Base-by-base conservation (phyloP, 768 basidiomycete species). In the Pulveroboletus frians region DNA sequence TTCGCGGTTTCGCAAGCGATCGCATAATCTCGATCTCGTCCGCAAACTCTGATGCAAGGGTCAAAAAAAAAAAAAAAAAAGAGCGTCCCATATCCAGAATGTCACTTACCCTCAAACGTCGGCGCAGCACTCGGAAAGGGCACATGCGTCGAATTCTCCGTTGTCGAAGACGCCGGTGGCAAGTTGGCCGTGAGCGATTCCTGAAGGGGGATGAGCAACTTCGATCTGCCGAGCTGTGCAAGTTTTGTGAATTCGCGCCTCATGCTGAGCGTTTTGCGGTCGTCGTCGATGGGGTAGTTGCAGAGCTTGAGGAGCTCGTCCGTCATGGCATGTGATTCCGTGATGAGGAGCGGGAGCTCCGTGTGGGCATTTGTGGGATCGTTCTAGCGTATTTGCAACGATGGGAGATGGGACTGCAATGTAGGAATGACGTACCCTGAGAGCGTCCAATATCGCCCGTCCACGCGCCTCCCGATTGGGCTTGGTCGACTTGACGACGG, bases 11-110 rank as follows among this genome's bases (percentile, higher is more conserved):
- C 26, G 91, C 89, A 21, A 98, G 70, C 5, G 96, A 96, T 17
- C 73, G 77, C 94, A 99, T 98, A 60, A 99, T 70, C 29, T 88
- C 85, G 53, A 98, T 79, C 20, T 90, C 87, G 50, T 97, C 91
- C 36, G 69, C 63, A 59, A 96, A 89, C 18, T 72, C 93, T 95
- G 47, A 47, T 41, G 35, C 7, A 15, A 13, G 9, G 14, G 17
- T 59, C 29, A 59, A 36, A 26, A 34, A 23, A 38, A n/a, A 40
- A 40, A 40, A 34, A 34, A 9, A 18, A 15, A 39, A 26, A 15
- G 1, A 14, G 5, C 10, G n/a, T n/a, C 5, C n/a, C 26, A 11
- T 7, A 13, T 5, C 15, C n/a, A 15, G 8, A 18, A 6, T 2
- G n/a, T 5, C 6, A 1, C 40, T 64, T 76, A 56, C 92, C 75